Percentiles rank a stretch among this genome's conserved stretches.
These are phyloP conservation scores for Pontederia paniculata DNA, from an alignment of 176 grass and related monocot genomes.

Conservation along the genomic window DNA sequence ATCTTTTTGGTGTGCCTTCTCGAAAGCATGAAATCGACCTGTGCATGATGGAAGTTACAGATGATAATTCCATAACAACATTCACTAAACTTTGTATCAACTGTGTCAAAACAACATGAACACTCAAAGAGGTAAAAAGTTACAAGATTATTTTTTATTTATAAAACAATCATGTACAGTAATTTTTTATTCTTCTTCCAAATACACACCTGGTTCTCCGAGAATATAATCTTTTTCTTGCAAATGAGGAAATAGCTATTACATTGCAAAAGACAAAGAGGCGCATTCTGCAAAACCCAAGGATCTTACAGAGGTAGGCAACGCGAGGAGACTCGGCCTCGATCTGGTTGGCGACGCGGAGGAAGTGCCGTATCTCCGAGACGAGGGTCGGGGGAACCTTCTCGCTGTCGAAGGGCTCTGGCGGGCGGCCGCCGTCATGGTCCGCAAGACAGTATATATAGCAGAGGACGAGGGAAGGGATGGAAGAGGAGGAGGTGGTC, in stretches of 20 bases:
- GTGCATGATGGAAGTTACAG: slow-evolving; percentile 9
- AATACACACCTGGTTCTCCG: not conserved
- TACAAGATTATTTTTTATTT: too few relatives aligned
- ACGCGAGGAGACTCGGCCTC: slow-evolving; percentile 73
- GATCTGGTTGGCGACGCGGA: slow-evolving; percentile 74
- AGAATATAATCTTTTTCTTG: too few relatives aligned
- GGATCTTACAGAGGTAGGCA: slow-evolving; percentile 70
- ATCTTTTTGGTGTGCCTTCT: slow-evolving; percentile 71
- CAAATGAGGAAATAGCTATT: slow-evolving; percentile 5
- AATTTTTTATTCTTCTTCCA: not conserved
- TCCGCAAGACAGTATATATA: not conserved
- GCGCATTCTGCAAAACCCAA: not conserved
- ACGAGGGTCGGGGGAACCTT: slow-evolving; percentile 68
- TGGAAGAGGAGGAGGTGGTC: not conserved
- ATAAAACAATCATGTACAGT: not conserved
- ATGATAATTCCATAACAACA: not conserved
- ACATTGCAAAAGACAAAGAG: not conserved
- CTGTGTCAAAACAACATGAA: not conserved
- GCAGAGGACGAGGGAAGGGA: not conserved
- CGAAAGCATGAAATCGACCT: slow-evolving; percentile 96
- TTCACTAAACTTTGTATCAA: not conserved
- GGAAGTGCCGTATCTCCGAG: slow-evolving; percentile 60
- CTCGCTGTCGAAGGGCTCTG: slow-evolving; percentile 71
- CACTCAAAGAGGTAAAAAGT: not conserved
- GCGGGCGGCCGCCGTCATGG: not conserved